A percentile compares a stretch with the other conserved stretches of the same genome.
These are phyloP conservation scores for Panaeolus papilionaceus DNA, from an alignment of 768 basidiomycete species.

Conservation along the genomic window DNA sequence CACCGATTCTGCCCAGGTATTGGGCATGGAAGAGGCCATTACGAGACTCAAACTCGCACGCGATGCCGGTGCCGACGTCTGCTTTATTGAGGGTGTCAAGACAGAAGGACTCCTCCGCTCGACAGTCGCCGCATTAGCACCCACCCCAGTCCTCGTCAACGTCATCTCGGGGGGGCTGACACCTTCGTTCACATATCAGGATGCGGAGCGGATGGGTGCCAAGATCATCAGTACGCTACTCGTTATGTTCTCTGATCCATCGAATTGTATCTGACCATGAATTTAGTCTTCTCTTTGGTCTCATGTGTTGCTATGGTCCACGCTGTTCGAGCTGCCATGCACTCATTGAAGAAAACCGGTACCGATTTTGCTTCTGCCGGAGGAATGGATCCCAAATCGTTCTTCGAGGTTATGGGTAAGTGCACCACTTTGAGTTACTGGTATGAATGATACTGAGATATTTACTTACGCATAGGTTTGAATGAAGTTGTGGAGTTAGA, in stretches of 20 bases:
- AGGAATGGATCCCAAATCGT: constrained; percentile 82
- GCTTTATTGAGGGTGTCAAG: constrained; percentile 84
- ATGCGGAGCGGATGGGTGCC: constrained; percentile 73
- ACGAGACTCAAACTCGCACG: constrained; percentile 70
- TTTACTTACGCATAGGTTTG: constrained; percentile 29
- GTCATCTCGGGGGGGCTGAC: constrained; percentile 83
- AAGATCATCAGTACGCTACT: constrained; percentile 73
- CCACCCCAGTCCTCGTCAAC: constrained; percentile 81
- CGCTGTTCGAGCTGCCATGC: constrained; percentile 77
- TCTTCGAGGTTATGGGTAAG: constrained; percentile 77
- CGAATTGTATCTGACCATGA: neutral
- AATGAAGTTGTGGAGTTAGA: constrained; percentile 61
- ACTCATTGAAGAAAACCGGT: constrained; percentile 78
- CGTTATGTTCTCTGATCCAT: neutral
- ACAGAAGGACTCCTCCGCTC: constrained; percentile 66
- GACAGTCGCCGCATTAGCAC: constrained; percentile 72
- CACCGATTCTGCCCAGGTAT: constrained; percentile 80
- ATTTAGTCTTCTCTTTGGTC: constrained; percentile 74
- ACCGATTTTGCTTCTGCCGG: constrained; percentile 66
- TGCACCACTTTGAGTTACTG: neutral
- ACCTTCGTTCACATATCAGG: constrained; percentile 71
- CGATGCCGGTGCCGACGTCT: constrained; percentile 79
- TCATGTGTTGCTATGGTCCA: constrained; percentile 82
- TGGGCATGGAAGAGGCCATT: constrained; percentile 82
- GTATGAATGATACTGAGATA: neutral